These are phyloP conservation scores for Pseudopyrenochaeta lycopersici DNA, from an alignment of 2,329 filamentous ascomycete species.

Conservation along the genomic window DNA sequence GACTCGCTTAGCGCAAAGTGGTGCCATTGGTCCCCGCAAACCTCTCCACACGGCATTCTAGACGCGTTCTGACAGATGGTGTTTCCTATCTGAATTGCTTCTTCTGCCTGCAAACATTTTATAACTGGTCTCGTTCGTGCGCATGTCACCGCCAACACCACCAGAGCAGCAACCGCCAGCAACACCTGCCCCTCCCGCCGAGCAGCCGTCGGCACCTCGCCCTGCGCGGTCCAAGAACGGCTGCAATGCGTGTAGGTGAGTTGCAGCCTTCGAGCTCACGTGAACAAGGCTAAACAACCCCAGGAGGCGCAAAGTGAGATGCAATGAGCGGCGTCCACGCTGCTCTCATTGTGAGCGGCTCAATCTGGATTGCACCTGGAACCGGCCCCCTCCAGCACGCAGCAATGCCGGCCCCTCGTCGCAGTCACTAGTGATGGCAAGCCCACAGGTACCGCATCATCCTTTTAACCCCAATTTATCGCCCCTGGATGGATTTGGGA, in stretches of 20 bases:
- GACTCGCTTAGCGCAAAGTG: constrained; percentile 13
- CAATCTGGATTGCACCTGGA: constrained; percentile 64
- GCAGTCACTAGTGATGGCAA: constrained; percentile 24
- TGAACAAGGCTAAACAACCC: constrained; percentile 10
- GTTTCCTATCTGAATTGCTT: not conserved
- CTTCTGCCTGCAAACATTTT: not conserved
- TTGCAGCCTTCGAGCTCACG: not conserved
- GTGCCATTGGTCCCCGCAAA: constrained; percentile 17
- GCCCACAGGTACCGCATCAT: constrained; percentile 18
- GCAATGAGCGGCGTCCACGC: constrained; percentile 62
- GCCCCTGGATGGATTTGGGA: constrained; percentile 27
- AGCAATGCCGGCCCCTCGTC: constrained; percentile 25
- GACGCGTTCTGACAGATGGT: not conserved
- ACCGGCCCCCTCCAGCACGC: constrained; percentile 31
- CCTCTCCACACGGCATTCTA: constrained; percentile 5
- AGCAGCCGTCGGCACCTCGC: constrained; percentile 23
- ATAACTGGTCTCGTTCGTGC: not conserved
- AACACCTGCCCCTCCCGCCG: constrained; percentile 17
- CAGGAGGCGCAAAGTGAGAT: constrained; percentile 64
- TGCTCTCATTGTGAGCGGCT: constrained; percentile 65
- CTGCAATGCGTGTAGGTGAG: constrained; percentile 42
- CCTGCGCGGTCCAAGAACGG: constrained; percentile 43
- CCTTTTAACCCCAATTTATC: constrained; percentile 18
- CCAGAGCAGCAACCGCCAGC: constrained; percentile 20
- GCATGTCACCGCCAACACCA: constrained; percentile 31